Base-by-base conservation (phyloP, 768 basidiomycete genomes). In the Amanita jacksonii region DNA sequence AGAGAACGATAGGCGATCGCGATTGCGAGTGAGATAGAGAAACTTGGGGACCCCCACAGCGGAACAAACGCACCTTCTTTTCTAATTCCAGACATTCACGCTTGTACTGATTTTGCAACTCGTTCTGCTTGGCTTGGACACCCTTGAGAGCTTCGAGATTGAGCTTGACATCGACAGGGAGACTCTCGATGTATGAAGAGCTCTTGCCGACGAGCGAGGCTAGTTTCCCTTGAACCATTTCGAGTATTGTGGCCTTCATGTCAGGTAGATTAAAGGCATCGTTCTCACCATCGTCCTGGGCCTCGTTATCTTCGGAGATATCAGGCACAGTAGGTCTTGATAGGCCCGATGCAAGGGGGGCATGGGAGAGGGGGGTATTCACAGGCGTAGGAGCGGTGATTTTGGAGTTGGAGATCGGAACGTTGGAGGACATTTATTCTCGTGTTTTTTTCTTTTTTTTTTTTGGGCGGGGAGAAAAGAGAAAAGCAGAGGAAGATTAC, bases 61-160 rank as follows among this genome's bases (percentile, higher is more conserved):
- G 32, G 43, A 43, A 43, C 12, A 20, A 35, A 57, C 75, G 41
- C 52, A 88, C 91, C 73, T 94, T 96, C 69, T 92, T 89, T 72
- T 98, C 93, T 44, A 98, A 73, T 63, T 93, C 89, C 36, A 96
- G 71, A 56, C 92, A 89, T 62, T 97, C 94, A 58, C 81, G 77
- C 65, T 97, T 96, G 73, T 93, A 90, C 72, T 91, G 77, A 55
- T 85, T 85, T 60, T 96, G 90, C 34, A 97, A 74, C 54, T 89
- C 83, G 52, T 81, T 79, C 63, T 96, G 91, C 67, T 90, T 82
- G 54, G 79, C 79, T 64, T 97, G 94, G 34, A 99, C 74, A 41
- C 93, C 94, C 62, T 96, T 94, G 58, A 99, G 72, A 12, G 81
- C 94, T 65, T 93, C 87, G 54, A 99, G 66, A 55, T 80, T 85